Conservation (phyloP, 2,329 filamentous ascomycete genomes). For the Ploettnerulaceae sp. region DNA sequence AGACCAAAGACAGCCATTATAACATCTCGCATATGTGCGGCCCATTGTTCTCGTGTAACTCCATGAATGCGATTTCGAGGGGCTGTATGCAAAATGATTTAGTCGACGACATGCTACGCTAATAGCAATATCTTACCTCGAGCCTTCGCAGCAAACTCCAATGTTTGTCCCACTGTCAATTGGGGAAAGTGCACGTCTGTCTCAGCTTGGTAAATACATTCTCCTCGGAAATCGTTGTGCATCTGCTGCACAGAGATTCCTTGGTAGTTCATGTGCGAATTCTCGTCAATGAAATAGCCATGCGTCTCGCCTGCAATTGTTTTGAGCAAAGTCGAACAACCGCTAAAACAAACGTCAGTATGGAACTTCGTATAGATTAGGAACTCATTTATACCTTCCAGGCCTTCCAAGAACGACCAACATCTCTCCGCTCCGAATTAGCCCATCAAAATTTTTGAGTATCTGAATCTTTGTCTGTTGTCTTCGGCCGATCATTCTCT, state of each 20-base stretch:
- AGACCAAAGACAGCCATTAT: conserved; percentile 67
- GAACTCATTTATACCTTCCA: conserved; percentile 32
- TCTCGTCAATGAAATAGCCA: conserved; percentile 48
- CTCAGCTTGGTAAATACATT: conserved; percentile 72
- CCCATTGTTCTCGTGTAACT: conserved; percentile 53
- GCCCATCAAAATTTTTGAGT: conserved; percentile 57
- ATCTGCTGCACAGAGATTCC: conserved; percentile 47
- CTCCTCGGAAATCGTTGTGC: conserved; percentile 57
- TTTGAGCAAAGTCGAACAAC: conserved; percentile 61
- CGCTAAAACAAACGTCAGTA: conserved; percentile 36
- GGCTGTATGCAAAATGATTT: conserved; percentile 38
- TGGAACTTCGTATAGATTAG: background rate
- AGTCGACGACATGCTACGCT: background rate
- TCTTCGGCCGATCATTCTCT: conserved; percentile 47
- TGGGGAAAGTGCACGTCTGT: conserved; percentile 71
- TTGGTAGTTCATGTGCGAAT: conserved; percentile 56
- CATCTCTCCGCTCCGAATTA: conserved; percentile 61
- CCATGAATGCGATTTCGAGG: conserved; percentile 60
- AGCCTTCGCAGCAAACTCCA: conserved; percentile 66
- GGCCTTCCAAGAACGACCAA: conserved; percentile 65
- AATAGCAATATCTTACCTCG: conserved; percentile 34
- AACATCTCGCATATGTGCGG: conserved; percentile 50
- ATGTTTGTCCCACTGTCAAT: conserved; percentile 69
- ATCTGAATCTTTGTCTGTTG: conserved; percentile 52
- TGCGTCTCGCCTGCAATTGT: conserved; percentile 50